A percentile compares a stretch with the other conserved stretches of the same genome.
phyloP scores from a whole-genome alignment of 148 eudicot genomes.

The Chenopodium quinoa region DNA sequence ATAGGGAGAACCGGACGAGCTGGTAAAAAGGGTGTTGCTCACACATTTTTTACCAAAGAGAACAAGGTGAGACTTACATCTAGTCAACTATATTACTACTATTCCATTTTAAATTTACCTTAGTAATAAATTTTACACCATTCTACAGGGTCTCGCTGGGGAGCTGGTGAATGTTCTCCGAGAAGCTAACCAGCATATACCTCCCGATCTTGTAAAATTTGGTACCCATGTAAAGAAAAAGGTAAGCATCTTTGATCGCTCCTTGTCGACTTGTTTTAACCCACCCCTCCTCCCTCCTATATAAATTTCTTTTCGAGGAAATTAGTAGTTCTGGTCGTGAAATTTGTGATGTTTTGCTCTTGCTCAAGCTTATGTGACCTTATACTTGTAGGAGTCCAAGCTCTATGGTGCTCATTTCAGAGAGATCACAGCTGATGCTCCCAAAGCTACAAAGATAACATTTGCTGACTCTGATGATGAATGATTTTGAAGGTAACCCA shows the following conservation, averaged over 20 bases:
- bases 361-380: not conserved
- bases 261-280: not conserved
- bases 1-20: conserved; percentile 98
- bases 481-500: conserved; percentile 14
- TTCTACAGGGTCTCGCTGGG: conserved; percentile 73
- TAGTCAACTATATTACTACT: not conserved
- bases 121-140: conserved; percentile 2
- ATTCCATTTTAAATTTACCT: not conserved
- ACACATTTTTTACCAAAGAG: conserved; percentile 90
- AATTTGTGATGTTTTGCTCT: not conserved
- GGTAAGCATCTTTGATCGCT: conserved; percentile 36
- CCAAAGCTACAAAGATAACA: conserved; percentile 81
- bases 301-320: not conserved
- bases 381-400: conserved; percentile 75
- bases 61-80: conserved; percentile 59
- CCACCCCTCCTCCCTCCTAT: not conserved
- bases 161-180: conserved; percentile 95
- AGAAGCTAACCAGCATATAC: conserved; percentile 90
- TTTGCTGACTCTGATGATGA: conserved; percentile 77
- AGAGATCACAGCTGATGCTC: conserved; percentile 87
- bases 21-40: conserved; percentile 99
- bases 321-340: not conserved
- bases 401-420: conserved; percentile 93
- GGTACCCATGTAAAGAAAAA: conserved; percentile 99
- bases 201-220: conserved; percentile 71